phyloP scores from a whole-genome alignment of 2,329 filamentous ascomycete species.

The Neurospora crassa region DNA sequence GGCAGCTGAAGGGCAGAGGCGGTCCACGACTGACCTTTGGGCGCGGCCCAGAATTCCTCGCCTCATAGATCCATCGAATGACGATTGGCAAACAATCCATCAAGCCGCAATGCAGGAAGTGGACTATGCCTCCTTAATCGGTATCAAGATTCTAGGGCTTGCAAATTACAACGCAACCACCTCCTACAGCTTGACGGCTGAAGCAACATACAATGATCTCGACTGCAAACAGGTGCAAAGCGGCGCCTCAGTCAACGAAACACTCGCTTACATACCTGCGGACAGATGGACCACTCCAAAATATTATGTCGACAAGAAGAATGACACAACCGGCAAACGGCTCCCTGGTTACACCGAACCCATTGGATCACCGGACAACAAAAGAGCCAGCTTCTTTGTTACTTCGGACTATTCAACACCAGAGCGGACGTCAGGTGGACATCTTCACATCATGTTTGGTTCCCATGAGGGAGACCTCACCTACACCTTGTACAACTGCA shows the following conservation, averaged over 20 bases:
- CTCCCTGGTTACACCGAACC: not conserved
- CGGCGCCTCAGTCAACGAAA: not conserved
- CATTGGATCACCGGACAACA: not conserved
- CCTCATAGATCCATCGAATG: not conserved
- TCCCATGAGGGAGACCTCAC: not conserved
- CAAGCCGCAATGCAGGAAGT: not conserved
- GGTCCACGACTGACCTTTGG: not conserved
- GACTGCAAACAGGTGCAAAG: not conserved
- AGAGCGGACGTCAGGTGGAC: not conserved
- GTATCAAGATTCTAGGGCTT: not conserved
- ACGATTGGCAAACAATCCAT: not conserved
- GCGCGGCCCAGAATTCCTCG: not conserved
- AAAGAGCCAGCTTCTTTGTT: not conserved
- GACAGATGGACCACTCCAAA: not conserved
- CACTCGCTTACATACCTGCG: not conserved
- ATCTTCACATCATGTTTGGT: not conserved
- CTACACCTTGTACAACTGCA: not conserved
- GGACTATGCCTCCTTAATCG: not conserved
- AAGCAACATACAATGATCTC: not conserved
- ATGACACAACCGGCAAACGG: not conserved
- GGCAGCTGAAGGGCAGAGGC: not conserved
- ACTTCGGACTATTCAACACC: not conserved
- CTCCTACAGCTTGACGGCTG: not conserved
- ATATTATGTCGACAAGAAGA: not conserved
- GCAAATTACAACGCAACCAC: not conserved